Conservation (phyloP, 148 eudicot species). For the Persicaria maculosa region DNA sequence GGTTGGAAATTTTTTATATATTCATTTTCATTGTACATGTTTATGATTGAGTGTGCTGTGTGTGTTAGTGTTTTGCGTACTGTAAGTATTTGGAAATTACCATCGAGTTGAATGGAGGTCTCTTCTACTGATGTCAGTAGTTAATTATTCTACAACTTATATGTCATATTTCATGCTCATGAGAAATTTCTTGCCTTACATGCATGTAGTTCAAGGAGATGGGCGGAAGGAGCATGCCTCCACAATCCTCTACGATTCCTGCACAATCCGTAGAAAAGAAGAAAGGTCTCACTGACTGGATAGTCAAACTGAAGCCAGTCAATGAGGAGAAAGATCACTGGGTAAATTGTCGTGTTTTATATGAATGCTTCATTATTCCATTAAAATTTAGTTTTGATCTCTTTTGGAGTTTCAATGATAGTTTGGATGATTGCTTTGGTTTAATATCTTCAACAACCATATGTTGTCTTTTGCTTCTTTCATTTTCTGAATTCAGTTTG, state of each 20-base stretch:
- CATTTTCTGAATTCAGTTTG: background rate
- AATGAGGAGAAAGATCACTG: constrained; percentile 89
- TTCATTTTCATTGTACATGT: background rate
- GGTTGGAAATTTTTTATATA: constrained; percentile 30
- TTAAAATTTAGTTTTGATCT: background rate
- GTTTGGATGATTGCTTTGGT: background rate
- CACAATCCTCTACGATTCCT: constrained; percentile 21
- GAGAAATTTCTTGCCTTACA: background rate
- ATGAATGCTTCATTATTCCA: background rate
- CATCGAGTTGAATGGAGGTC: background rate
- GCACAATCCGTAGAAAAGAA: constrained; percentile 64
- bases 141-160: background rate
- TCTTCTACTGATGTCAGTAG: background rate
- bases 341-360: constrained; percentile 38
- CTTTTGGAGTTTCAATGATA: background rate
- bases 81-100: background rate
- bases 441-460: too few relatives aligned
- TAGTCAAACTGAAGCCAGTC: constrained; percentile 60
- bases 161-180: background rate
- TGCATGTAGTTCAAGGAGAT: background rate
- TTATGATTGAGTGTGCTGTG: background rate
- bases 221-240: background rate
- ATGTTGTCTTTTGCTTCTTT: too few relatives aligned
- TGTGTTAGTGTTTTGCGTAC: background rate
- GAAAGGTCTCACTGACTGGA: constrained; percentile 73